Evolutionary conservation across 2,329 filamentous ascomycete genomes (phyloP).

Genomic region (Onygenales sp.): DNA sequence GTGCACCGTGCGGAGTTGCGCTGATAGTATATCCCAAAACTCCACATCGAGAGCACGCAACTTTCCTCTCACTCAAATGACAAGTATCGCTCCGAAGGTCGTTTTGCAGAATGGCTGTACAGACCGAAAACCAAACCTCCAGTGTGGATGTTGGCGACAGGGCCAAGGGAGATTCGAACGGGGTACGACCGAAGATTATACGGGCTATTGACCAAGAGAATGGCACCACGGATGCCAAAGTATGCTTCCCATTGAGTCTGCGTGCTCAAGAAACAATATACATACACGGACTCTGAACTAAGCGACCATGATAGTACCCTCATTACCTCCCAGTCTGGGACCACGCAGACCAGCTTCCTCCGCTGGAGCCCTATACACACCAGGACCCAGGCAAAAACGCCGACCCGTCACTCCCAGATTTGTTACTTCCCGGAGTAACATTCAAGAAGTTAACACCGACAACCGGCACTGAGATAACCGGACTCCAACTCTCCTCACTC

Average conservation of each 20-base stretch:
- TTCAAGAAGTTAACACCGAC: slow-evolving; percentile 58
- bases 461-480: slow-evolving; percentile 63
- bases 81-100: not conserved
- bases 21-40: not conserved
- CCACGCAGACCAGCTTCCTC: slow-evolving; percentile 35
- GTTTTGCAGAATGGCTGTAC: not conserved
- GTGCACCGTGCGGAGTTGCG: not conserved
- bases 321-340: slow-evolving; percentile 68
- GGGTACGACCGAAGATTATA: not conserved
- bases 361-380: slow-evolving; percentile 61
- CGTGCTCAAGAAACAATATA: not conserved
- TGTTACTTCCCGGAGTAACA: slow-evolving; percentile 43
- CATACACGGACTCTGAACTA: not conserved
- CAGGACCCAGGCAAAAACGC: slow-evolving; percentile 68
- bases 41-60: not conserved
- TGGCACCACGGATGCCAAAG: not conserved
- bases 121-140: not conserved
- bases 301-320: slow-evolving; percentile 52
- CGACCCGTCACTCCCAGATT: slow-evolving; percentile 58
- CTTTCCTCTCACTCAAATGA: not conserved
- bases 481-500: slow-evolving; percentile 62
- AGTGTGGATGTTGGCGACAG: not conserved
- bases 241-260: not conserved
- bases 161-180: not conserved
- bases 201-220: not conserved